Conservation (phyloP, 148 eudicot genomes). For the Cornus florida region DNA sequence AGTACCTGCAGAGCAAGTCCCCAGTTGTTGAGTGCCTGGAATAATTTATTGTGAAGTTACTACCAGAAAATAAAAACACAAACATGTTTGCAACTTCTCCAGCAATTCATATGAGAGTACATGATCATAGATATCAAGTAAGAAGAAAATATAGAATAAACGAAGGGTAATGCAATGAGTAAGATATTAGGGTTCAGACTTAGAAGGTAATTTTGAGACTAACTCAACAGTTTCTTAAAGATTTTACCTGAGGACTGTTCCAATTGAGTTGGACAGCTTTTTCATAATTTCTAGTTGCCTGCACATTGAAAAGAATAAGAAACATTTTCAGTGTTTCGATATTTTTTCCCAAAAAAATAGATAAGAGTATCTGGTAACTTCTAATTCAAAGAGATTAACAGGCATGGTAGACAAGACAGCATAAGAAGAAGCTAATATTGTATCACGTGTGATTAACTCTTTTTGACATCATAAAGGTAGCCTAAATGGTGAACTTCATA, state of each 20-base stretch:
- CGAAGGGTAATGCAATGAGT: not conserved
- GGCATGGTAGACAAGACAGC: not conserved
- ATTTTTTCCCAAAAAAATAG: not conserved
- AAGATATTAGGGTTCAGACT: not conserved
- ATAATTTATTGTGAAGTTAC: slow-evolving; percentile 18
- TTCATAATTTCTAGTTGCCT: slow-evolving; percentile 88
- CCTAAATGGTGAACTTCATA: not conserved
- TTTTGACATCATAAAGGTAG: not conserved
- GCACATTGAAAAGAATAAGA: slow-evolving; percentile 23
- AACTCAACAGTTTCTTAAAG: not conserved
- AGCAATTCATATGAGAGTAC: not conserved
- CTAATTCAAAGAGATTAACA: not conserved
- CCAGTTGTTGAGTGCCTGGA: slow-evolving; percentile 98
- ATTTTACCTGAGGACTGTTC: slow-evolving; percentile 93
- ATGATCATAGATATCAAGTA: not conserved
- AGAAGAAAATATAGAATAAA: slow-evolving; percentile 9
- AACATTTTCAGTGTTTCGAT: not conserved
- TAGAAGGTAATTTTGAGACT: not conserved
- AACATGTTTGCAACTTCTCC: not conserved
- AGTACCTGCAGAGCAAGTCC: slow-evolving; percentile 96
- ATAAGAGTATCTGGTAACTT: not conserved
- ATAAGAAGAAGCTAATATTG: not conserved
- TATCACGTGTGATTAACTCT: not conserved
- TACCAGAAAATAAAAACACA: not conserved
- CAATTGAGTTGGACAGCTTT: slow-evolving; percentile 88